Evolutionary conservation across 2,329 filamentous ascomycete genomes (phyloP).

Genomic region (Ciborinia camelliae): DNA sequence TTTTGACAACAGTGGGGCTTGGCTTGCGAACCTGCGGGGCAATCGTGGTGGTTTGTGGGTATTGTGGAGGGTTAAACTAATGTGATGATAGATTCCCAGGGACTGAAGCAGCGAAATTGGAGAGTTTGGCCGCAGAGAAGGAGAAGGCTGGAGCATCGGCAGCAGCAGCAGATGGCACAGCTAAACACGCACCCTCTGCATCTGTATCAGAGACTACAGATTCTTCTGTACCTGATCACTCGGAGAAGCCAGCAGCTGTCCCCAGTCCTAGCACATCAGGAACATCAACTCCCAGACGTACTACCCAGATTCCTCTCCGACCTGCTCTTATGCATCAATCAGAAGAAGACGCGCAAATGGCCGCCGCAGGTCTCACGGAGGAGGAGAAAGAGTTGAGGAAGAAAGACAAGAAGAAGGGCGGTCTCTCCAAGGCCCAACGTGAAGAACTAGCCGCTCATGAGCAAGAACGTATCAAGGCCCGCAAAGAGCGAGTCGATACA

Average conservation of each 20-base stretch:
- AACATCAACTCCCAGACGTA: slow-evolving; percentile 43
- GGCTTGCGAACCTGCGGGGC: background rate
- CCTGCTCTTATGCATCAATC: slow-evolving; percentile 86
- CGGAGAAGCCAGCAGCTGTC: slow-evolving; percentile 22
- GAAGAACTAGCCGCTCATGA: slow-evolving; percentile 90
- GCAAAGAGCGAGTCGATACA: slow-evolving; percentile 85
- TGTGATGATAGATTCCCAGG: slow-evolving; percentile 46
- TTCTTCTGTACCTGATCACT: slow-evolving; percentile 13
- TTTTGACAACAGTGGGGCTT: background rate
- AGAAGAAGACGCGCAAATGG: slow-evolving; percentile 68
- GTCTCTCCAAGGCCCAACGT: slow-evolving; percentile 84
- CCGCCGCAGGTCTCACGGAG: slow-evolving; percentile 61
- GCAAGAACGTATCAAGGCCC: slow-evolving; percentile 74
- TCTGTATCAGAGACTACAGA: slow-evolving; percentile 29
- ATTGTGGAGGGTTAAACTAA: slow-evolving; percentile 46
- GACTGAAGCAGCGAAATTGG: slow-evolving; percentile 54
- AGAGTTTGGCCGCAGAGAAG: slow-evolving; percentile 45
- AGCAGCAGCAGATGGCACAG: slow-evolving; percentile 19
- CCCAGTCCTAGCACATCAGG: slow-evolving; percentile 37
- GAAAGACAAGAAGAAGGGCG: slow-evolving; percentile 86
- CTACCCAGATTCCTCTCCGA: slow-evolving; percentile 63
- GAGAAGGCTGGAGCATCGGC: slow-evolving; percentile 30
- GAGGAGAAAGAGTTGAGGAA: slow-evolving; percentile 74
- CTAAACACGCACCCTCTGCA: slow-evolving; percentile 21
- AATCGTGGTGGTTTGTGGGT: background rate